Conservation (phyloP, 768 basidiomycete species). For the Lentinula sp. region DNA sequence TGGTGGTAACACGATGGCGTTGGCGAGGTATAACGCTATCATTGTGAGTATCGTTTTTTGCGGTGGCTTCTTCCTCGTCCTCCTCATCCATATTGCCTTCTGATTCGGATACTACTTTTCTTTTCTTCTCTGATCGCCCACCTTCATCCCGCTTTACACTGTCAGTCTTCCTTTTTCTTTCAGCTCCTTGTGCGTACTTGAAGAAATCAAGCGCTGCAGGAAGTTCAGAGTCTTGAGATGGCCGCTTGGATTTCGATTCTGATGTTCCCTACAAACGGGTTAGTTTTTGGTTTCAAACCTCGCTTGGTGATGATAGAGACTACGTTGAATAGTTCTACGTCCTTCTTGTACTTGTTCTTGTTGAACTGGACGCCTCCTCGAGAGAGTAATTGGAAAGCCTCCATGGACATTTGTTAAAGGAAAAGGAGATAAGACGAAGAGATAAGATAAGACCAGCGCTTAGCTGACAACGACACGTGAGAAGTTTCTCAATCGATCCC, state of each 20-base stretch:
- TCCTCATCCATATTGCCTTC: constrained; percentile 10
- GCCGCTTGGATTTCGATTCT: constrained; percentile 16
- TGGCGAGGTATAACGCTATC: constrained; percentile 20
- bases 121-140: constrained; percentile 10
- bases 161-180: constrained; percentile 44
- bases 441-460: neutral
- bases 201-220: constrained; percentile 88
- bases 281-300: constrained; percentile 1
- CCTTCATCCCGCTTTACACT: constrained; percentile 1
- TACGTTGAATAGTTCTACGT: constrained; percentile 69
- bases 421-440: neutral
- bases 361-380: constrained; percentile 81
- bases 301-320: constrained; percentile 30
- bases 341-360: constrained; percentile 64
- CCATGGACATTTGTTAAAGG: constrained; percentile 38
- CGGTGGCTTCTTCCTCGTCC: constrained; percentile 11
- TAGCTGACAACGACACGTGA: too few species aligned
- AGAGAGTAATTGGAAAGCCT: constrained; percentile 86
- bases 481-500: too few species aligned
- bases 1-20: constrained; percentile 65
- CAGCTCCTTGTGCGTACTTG: constrained; percentile 64
- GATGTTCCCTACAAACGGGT: constrained; percentile 7
- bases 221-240: constrained; percentile 41
- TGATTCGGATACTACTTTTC: constrained; percentile 4
- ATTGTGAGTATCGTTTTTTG: constrained; percentile 10